These are phyloP conservation scores for Fusarium sp. DNA, from an alignment of 2,329 filamentous ascomycete species.

Conservation along the genomic window DNA sequence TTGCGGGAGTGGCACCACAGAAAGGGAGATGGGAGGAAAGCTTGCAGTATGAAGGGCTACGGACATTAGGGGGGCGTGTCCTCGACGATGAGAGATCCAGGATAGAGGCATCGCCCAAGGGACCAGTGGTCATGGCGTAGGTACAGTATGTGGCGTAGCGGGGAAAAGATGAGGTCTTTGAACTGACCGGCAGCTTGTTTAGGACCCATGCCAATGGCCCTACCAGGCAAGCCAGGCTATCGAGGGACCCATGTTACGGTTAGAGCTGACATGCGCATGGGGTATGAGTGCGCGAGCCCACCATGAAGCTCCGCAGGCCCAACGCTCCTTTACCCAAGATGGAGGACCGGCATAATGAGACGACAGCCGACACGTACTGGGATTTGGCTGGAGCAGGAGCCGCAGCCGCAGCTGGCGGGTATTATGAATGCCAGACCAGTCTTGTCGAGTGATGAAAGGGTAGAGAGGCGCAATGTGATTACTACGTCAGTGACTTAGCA, in stretches of 20 bases:
- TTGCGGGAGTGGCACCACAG: conserved; percentile 47
- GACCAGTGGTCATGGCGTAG: conserved; percentile 43
- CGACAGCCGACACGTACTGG: conserved; percentile 42
- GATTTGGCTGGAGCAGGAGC: conserved; percentile 42
- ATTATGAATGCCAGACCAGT: conserved; percentile 34
- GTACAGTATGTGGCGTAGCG: conserved; percentile 47
- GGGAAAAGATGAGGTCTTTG: conserved; percentile 42
- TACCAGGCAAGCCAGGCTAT: conserved; percentile 44
- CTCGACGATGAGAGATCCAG: conserved; percentile 34
- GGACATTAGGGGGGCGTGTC: conserved; percentile 33
- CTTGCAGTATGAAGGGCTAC: conserved; percentile 28
- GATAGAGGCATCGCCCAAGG: conserved; percentile 40
- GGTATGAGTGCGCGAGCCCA: conserved; percentile 33
- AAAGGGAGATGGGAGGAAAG: conserved; percentile 33
- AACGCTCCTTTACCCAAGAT: conserved; percentile 42
- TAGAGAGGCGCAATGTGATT: conserved; percentile 33
- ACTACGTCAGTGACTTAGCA: conserved; percentile 38
- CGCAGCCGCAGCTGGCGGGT: conserved; percentile 44
- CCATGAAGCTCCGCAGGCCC: conserved; percentile 38
- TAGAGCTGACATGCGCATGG: conserved; percentile 31
- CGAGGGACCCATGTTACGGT: conserved; percentile 40
- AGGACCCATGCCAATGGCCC: conserved; percentile 40
- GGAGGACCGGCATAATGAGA: conserved; percentile 43
- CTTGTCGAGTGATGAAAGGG: conserved; percentile 37
- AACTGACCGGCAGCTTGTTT: conserved; percentile 36